A percentile compares a stretch with the other conserved stretches of the same genome.
Conservation (phyloP, 2,329 filamentous ascomycete genomes). For the Moelleriella libera region DNA sequence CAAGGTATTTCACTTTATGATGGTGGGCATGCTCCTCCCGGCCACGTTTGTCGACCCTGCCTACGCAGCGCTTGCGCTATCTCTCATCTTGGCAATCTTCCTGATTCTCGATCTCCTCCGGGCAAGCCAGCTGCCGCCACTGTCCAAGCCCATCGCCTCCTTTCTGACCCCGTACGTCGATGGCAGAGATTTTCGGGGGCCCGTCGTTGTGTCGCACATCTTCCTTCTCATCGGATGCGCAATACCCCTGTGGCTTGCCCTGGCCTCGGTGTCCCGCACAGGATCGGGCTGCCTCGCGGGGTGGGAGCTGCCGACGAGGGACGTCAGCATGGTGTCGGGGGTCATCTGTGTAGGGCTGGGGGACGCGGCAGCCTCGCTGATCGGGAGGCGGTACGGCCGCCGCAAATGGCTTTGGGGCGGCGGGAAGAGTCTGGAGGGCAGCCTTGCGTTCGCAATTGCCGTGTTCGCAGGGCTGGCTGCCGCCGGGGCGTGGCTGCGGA, state of each 20-base stretch:
- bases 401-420: slow-evolving; percentile 95
- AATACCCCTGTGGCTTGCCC: slow-evolving; percentile 80
- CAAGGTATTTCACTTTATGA: slow-evolving; percentile 97
- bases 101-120: slow-evolving; percentile 78
- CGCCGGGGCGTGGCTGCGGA: slow-evolving; percentile 58
- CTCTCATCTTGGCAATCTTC: slow-evolving; percentile 69
- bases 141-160: slow-evolving; percentile 70
- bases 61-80: slow-evolving; percentile 69
- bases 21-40: slow-evolving; percentile 90
- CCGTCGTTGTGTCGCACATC: slow-evolving; percentile 91
- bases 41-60: slow-evolving; percentile 75
- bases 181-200: slow-evolving; percentile 79
- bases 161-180: slow-evolving; percentile 94
- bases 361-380: slow-evolving; percentile 81
- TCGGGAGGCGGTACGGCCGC: slow-evolving; percentile 74
- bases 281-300: slow-evolving; percentile 43
- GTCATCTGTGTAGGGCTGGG: slow-evolving; percentile 92
- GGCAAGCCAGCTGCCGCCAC: slow-evolving; percentile 78
- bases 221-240: slow-evolving; percentile 92
- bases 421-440: slow-evolving; percentile 87
- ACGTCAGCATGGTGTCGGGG: slow-evolving; percentile 82
- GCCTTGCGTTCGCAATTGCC: slow-evolving; percentile 64
- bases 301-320: slow-evolving; percentile 63
- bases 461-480: slow-evolving; percentile 62
- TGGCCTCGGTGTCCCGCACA: slow-evolving; percentile 52